These are phyloP conservation scores for Quercus variabilis DNA, from an alignment of 306 rosid genomes.

Conservation along the genomic window DNA sequence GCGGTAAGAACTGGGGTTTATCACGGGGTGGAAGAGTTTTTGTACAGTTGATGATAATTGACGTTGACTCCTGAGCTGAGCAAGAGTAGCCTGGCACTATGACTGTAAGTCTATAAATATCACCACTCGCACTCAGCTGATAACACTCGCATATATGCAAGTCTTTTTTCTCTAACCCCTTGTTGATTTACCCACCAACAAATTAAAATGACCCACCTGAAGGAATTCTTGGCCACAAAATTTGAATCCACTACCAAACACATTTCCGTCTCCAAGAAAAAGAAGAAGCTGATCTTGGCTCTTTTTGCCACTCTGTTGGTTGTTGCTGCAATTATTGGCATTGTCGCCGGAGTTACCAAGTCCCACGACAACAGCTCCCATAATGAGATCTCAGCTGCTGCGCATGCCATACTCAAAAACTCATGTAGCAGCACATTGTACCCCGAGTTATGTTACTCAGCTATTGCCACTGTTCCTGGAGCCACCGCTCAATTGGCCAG, in stretches of 20 bases:
- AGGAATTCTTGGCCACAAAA: slow-evolving; percentile 34
- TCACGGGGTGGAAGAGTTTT: too few relatives aligned
- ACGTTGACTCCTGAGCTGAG: too few relatives aligned
- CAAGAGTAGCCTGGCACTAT: too few relatives aligned
- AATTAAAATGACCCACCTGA: slow-evolving; percentile 21
- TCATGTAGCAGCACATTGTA: slow-evolving; percentile 67
- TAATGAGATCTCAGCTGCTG: background rate
- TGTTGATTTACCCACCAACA: background rate
- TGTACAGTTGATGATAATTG: too few relatives aligned
- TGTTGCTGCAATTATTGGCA: slow-evolving; percentile 30
- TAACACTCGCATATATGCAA: too few relatives aligned
- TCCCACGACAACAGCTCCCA: slow-evolving; percentile 14
- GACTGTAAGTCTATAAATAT: too few relatives aligned
- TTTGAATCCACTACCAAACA: slow-evolving; percentile 21
- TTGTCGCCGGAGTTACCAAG: slow-evolving; percentile 37
- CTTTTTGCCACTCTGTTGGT: slow-evolving; percentile 39
- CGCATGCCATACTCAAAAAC: slow-evolving; percentile 49
- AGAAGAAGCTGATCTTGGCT: slow-evolving; percentile 35
- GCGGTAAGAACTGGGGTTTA: too few relatives aligned
- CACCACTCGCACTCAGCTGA: too few relatives aligned
- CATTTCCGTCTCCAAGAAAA: slow-evolving; percentile 24
- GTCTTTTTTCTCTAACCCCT: background rate
- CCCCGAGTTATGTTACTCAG: slow-evolving; percentile 69
- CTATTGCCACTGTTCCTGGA: slow-evolving; percentile 34
- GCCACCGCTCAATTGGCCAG: slow-evolving; percentile 23